A percentile compares a stretch with the other conserved stretches of the same genome.
These are phyloP conservation scores for Lasiosphaeria miniovina DNA, from an alignment of 495 filamentous ascomycete genomes.

Conservation along the genomic window DNA sequence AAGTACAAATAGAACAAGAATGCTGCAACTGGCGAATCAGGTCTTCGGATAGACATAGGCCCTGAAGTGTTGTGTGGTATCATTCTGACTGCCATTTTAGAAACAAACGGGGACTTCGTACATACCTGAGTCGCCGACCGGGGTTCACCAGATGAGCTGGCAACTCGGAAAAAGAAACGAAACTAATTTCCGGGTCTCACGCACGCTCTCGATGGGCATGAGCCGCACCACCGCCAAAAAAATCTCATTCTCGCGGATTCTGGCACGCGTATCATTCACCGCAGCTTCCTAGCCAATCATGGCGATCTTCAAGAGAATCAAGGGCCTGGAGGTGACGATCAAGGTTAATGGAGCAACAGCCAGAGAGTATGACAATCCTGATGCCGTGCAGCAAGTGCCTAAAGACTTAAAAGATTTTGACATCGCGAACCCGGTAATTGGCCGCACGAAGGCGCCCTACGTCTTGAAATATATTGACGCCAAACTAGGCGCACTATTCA, in stretches of 20 bases:
- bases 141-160: too few relatives aligned
- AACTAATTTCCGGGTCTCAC: too few relatives aligned
- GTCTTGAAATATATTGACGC: constrained; percentile 21
- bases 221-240: background rate
- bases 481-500: constrained; percentile 12
- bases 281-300: constrained; percentile 16
- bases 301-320: constrained; percentile 32
- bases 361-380: constrained; percentile 32
- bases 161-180: too few relatives aligned
- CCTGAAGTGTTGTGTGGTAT: too few relatives aligned
- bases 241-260: background rate
- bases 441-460: background rate
- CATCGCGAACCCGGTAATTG: background rate
- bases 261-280: too few relatives aligned
- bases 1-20: too few relatives aligned
- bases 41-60: too few relatives aligned
- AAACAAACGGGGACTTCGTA: too few relatives aligned
- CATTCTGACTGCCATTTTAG: too few relatives aligned
- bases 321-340: constrained; percentile 30
- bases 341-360: constrained; percentile 21
- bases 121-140: too few relatives aligned
- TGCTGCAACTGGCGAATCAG: too few relatives aligned
- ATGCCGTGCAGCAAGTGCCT: background rate
- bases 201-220: too few relatives aligned
- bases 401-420: background rate